Conservation (phyloP, 2,329 filamentous ascomycete genomes). For the Diplodia corticola region DNA sequence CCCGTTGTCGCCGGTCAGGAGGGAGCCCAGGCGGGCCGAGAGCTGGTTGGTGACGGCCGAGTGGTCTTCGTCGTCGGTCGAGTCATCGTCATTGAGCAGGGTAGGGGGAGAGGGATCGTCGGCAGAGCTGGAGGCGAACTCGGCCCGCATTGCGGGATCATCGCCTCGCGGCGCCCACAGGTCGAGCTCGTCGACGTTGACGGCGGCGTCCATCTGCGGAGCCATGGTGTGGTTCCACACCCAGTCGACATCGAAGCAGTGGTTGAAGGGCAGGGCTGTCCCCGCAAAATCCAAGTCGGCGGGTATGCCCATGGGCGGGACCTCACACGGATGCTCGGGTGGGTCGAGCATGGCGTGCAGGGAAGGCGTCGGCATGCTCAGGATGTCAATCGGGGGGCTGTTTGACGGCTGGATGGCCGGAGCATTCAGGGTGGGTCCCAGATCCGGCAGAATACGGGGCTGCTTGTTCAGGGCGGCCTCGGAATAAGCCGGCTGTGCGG, state of each 20-base stretch:
- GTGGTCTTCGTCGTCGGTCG: conserved; percentile 7
- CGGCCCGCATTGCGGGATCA: not conserved
- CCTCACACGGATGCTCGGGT: not conserved
- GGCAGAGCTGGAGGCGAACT: not conserved
- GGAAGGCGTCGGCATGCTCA: not conserved
- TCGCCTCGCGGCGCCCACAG: not conserved
- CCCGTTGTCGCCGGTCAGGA: not conserved
- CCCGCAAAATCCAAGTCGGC: not conserved
- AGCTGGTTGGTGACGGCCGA: conserved; percentile 1
- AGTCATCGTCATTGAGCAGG: not conserved
- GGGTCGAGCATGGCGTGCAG: not conserved
- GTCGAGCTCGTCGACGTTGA: not conserved
- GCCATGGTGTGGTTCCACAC: not conserved
- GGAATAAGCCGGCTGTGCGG: not conserved
- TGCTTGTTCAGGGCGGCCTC: not conserved
- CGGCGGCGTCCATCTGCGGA: not conserved
- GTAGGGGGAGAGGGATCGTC: too few species aligned
- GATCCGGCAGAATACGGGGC: not conserved
- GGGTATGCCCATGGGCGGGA: not conserved
- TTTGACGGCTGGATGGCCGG: not conserved
- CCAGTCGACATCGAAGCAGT: not conserved
- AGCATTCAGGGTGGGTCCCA: not conserved
- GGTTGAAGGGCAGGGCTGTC: not conserved
- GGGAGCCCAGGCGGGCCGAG: not conserved
- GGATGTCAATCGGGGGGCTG: not conserved